These are phyloP conservation scores for Aspergillus ochraceoroseus DNA, from an alignment of 2,329 filamentous ascomycete genomes.

Conservation along the genomic window DNA sequence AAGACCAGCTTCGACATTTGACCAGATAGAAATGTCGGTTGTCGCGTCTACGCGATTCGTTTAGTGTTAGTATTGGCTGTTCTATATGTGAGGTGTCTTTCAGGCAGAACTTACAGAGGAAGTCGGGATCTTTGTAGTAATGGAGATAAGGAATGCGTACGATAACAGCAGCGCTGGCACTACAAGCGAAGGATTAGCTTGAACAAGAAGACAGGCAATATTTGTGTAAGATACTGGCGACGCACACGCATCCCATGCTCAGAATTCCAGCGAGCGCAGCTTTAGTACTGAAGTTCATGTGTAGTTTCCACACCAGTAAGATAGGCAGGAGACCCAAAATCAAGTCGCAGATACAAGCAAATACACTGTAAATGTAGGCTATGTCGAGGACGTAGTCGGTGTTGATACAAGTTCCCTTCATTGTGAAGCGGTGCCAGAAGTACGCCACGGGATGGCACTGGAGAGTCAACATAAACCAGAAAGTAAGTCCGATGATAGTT, in stretches of 20 bases:
- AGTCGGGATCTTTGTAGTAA: constrained; percentile 30
- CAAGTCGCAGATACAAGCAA: constrained; percentile 48
- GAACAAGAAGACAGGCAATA: not conserved
- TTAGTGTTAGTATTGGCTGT: constrained; percentile 14
- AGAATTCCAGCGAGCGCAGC: constrained; percentile 51
- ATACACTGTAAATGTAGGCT: constrained; percentile 51
- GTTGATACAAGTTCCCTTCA: constrained; percentile 15
- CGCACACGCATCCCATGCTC: constrained; percentile 52
- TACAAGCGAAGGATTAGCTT: constrained; percentile 14
- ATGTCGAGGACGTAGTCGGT: constrained; percentile 29
- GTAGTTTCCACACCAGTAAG: constrained; percentile 52
- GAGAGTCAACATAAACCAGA: constrained; percentile 50
- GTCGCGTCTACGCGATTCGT: constrained; percentile 28
- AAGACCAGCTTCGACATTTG: constrained; percentile 37
- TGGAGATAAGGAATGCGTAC: constrained; percentile 37
- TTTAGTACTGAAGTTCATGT: constrained; percentile 53
- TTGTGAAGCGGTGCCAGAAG: constrained; percentile 46
- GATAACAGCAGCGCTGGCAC: constrained; percentile 36
- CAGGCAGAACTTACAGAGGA: constrained; percentile 31
- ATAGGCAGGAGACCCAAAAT: constrained; percentile 52
- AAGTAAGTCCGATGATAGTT: constrained; percentile 44
- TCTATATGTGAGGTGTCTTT: not conserved
- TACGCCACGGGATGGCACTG: constrained; percentile 51
- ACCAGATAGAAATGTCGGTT: constrained; percentile 40
- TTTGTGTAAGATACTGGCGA: constrained; percentile 19